phyloP scores from a whole-genome alignment of 2,329 filamentous ascomycete species.

The Calonectria pseudoreteaudii region DNA sequence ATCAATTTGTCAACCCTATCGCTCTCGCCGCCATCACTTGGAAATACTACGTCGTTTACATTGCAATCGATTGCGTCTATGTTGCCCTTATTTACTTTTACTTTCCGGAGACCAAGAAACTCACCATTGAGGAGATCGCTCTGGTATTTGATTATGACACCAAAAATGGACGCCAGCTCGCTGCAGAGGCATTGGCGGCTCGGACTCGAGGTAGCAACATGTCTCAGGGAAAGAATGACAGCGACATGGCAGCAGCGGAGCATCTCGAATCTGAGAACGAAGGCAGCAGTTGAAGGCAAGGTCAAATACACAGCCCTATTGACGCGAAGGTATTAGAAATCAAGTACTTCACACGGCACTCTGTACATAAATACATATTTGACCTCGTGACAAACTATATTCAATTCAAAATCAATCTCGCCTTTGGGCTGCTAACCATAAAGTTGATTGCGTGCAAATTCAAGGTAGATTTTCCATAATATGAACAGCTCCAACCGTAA shows the following conservation, averaged over 20 bases:
- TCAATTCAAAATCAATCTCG: background rate
- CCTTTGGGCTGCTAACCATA: no score
- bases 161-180: background rate
- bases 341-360: background rate
- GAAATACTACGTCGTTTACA: conserved; percentile 40
- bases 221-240: background rate
- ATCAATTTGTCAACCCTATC: conserved; percentile 39
- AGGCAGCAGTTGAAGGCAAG: background rate
- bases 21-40: conserved; percentile 36
- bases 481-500: no score
- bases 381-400: background rate
- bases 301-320: no score
- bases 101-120: conserved; percentile 39
- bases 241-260: background rate
- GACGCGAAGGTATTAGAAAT: no score
- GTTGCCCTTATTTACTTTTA: conserved; percentile 34
- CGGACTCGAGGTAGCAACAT: background rate
- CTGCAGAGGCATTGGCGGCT: background rate
- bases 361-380: background rate
- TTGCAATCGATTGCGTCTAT: conserved; percentile 34
- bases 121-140: conserved; percentile 34
- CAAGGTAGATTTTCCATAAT: no score
- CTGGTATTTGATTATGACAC: conserved; percentile 28
- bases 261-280: background rate
- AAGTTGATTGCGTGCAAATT: no score